phyloP scores from a whole-genome alignment of 1,284 basidiomycete species.

The Peniophora sp. region DNA sequence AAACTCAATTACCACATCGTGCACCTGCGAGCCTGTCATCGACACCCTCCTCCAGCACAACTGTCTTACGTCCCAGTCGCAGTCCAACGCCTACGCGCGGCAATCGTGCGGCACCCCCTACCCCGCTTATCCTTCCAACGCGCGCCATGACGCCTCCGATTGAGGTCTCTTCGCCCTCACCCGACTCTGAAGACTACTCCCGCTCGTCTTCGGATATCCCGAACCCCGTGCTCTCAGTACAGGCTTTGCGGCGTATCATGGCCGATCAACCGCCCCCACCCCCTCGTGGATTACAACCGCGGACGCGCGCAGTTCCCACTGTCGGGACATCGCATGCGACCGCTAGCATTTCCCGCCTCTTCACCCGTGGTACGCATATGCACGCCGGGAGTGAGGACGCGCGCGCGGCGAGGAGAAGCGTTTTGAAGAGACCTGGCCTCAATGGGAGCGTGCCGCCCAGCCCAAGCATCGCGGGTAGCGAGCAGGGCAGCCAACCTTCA shows the following conservation, averaged over 20 bases:
- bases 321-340: slow-evolving; percentile 62
- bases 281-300: slow-evolving; percentile 25
- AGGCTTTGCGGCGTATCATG: slow-evolving; percentile 61
- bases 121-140: slow-evolving; percentile 14
- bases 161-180: slow-evolving; percentile 37
- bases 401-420: slow-evolving; percentile 25
- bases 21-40: slow-evolving; percentile 2
- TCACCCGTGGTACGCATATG: slow-evolving; percentile 35
- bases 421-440: slow-evolving; percentile 50
- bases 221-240: slow-evolving; percentile 35
- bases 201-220: slow-evolving; percentile 38
- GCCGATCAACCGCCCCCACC: slow-evolving; percentile 39
- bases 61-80: slow-evolving; percentile 8
- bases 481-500: slow-evolving; percentile 9
- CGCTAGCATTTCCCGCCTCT: slow-evolving; percentile 66
- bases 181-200: slow-evolving; percentile 28
- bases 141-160: slow-evolving; percentile 45
- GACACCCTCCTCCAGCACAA: slow-evolving; percentile 5
- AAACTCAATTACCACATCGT: slow-evolving; percentile 8
- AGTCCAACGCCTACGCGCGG: slow-evolving; percentile 31
- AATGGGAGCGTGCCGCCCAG: slow-evolving; percentile 24
- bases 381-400: slow-evolving; percentile 18
- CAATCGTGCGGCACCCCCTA: slow-evolving; percentile 12
- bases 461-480: neutral
- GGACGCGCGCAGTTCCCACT: slow-evolving; percentile 41